Percentiles rank a stretch among this genome's conserved stretches.
These are phyloP conservation scores for Psidium friedrichsthalianum DNA, from an alignment of 345 rosid genomes.

Conservation along the genomic window DNA sequence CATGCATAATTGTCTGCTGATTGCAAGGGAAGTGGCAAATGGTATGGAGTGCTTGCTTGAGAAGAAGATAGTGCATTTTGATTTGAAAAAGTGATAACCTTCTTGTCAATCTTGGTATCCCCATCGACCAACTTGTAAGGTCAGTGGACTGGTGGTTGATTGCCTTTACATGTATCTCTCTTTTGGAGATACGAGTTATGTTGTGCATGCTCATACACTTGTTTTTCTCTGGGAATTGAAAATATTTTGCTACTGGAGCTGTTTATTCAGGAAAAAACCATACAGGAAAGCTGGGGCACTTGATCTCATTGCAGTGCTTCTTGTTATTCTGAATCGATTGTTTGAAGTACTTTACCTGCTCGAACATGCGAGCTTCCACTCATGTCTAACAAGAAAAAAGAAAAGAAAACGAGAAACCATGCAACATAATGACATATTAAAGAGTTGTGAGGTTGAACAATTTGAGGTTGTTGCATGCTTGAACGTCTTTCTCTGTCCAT, in stretches of 20 bases:
- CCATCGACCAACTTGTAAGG: conserved; percentile 67
- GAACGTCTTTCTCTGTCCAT: not conserved
- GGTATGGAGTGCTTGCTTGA: conserved; percentile 71
- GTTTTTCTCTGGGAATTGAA: not conserved
- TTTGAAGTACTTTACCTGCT: not conserved
- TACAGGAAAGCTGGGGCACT: not conserved
- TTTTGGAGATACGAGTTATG: not conserved
- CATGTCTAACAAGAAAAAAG: not conserved
- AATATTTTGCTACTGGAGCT: not conserved
- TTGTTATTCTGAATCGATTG: not conserved
- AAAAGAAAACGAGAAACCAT: not conserved
- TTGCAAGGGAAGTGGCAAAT: conserved; percentile 64
- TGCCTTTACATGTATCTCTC: not conserved
- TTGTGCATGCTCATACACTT: not conserved
- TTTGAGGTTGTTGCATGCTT: not conserved
- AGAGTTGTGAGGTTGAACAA: not conserved
- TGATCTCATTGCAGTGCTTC: not conserved
- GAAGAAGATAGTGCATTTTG: conserved; percentile 59
- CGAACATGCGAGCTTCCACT: not conserved
- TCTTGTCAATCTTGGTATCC: conserved; percentile 62
- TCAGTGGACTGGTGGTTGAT: conserved; percentile 11
- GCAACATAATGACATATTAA: not conserved
- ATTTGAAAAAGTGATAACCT: conserved; percentile 68
- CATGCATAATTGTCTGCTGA: conserved; percentile 39
- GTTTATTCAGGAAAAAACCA: not conserved